These are phyloP conservation scores for Trichocomaceae sp. DNA, from an alignment of 2,329 filamentous ascomycete genomes.

Conservation along the genomic window DNA sequence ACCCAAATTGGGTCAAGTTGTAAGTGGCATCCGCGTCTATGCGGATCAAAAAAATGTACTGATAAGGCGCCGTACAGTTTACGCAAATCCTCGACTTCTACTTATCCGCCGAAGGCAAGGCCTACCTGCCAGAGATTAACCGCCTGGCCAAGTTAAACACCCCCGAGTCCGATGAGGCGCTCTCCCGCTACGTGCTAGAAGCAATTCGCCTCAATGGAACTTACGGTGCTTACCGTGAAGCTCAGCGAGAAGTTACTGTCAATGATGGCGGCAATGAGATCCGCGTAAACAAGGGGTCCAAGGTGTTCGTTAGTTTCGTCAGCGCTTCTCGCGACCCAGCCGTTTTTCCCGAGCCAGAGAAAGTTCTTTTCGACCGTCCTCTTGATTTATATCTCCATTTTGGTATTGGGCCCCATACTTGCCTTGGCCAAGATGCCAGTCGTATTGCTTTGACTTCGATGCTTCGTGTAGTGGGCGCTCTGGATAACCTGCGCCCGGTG, in stretches of 20 bases:
- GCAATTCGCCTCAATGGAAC: conserved; percentile 62
- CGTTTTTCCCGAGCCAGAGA: conserved; percentile 56
- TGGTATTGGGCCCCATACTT: conserved; percentile 56
- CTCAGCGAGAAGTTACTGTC: conserved; percentile 42
- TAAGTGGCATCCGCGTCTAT: conserved; percentile 35
- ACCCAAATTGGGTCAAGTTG: conserved; percentile 63
- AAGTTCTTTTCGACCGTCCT: conserved; percentile 58
- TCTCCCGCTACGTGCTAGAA: conserved; percentile 66
- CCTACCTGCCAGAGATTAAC: conserved; percentile 56
- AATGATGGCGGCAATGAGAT: conserved; percentile 48
- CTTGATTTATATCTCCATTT: conserved; percentile 60
- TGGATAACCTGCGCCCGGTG: conserved; percentile 55
- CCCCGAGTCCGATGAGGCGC: conserved; percentile 53
- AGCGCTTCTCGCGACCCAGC: conserved; percentile 50
- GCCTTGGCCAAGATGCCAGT: conserved; percentile 55
- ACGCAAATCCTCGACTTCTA: conserved; percentile 69
- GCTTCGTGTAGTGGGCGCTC: conserved; percentile 58
- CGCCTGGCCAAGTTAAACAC: conserved; percentile 51
- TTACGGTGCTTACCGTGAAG: conserved; percentile 55
- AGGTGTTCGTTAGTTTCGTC: conserved; percentile 59
- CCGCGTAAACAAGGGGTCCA: conserved; percentile 50
- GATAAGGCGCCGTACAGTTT: conserved; percentile 43
- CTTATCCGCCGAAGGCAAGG: conserved; percentile 50
- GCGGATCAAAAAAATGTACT: conserved; percentile 15
- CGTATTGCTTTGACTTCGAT: conserved; percentile 60